Evolutionary conservation across 2,329 filamentous ascomycete species (phyloP).

Genomic region (Fonsecaea pugnacius): DNA sequence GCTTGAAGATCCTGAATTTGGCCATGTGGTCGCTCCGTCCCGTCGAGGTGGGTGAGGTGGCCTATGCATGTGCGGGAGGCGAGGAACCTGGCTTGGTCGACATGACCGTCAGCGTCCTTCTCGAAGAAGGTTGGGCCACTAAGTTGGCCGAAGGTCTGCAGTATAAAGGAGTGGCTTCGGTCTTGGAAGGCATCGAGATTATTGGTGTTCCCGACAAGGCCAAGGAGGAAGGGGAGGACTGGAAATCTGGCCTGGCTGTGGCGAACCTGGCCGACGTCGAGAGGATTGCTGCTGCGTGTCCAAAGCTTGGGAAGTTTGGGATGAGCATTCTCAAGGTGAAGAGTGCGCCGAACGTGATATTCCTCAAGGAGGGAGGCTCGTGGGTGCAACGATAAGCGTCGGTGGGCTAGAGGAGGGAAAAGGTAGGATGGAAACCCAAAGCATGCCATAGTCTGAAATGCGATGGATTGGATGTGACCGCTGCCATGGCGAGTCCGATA

Average conservation of each 20-base stretch:
- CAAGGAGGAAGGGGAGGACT: conserved; percentile 21
- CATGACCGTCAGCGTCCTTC: conserved; percentile 32
- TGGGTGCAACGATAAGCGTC: conserved; percentile 22
- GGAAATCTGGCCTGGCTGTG: conserved; percentile 28
- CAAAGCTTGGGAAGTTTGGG: conserved; percentile 29
- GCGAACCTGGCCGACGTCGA: conserved; percentile 31
- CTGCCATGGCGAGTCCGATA: too few relatives aligned
- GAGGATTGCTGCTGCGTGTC: conserved; percentile 28
- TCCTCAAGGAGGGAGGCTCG: conserved; percentile 23
- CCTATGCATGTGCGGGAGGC: conserved; percentile 29
- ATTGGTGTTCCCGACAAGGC: conserved; percentile 31
- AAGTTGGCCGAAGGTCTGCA: conserved; percentile 24
- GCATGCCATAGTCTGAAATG: too few relatives aligned
- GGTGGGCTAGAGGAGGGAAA: too few relatives aligned
- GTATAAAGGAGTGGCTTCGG: conserved; percentile 18
- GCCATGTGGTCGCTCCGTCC: conserved; percentile 31
- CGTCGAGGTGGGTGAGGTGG: conserved; percentile 29
- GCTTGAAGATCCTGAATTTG: conserved; percentile 33
- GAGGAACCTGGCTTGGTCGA: conserved; percentile 24
- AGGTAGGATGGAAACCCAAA: too few relatives aligned
- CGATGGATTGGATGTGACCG: too few relatives aligned
- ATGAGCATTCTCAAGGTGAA: conserved; percentile 36
- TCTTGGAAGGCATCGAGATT: conserved; percentile 34
- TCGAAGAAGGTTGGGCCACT: conserved; percentile 32
- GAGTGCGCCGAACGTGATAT: conserved; percentile 31